Conservation (phyloP, 306 rosid genomes). For the Quercus alba region DNA sequence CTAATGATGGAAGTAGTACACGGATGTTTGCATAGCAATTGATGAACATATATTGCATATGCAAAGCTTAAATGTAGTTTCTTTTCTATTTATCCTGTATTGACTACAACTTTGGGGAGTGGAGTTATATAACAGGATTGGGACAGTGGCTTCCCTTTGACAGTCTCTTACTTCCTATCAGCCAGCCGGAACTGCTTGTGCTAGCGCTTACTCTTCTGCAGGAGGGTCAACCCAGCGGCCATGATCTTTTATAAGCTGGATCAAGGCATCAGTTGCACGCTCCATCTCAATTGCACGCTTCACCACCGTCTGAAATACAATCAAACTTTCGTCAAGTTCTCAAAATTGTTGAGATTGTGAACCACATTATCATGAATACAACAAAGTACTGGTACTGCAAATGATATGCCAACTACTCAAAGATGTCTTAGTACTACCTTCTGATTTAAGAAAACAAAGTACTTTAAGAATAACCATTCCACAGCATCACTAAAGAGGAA, state of each 20-base stretch:
- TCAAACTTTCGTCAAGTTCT: conserved; percentile 23
- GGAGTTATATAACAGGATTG: not conserved
- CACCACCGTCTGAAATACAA: conserved; percentile 69
- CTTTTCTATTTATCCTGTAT: not conserved
- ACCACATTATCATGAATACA: not conserved
- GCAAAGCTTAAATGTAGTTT: not conserved
- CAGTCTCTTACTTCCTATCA: conserved; percentile 3
- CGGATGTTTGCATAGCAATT: not conserved
- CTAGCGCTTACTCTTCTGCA: conserved; percentile 45
- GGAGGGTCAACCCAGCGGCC: conserved; percentile 98
- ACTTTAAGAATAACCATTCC: not conserved
- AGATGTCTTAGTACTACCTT: too few species aligned
- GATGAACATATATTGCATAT: not conserved
- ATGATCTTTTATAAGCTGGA: conserved; percentile 82
- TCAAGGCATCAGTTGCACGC: conserved; percentile 86
- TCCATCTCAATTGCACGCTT: conserved; percentile 95
- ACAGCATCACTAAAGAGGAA: not conserved
- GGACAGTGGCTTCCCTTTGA: not conserved
- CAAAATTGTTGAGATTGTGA: not conserved
- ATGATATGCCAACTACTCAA: too few species aligned
- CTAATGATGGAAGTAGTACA: conserved; percentile 4
- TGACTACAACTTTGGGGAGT: not conserved
- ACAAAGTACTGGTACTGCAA: not conserved
- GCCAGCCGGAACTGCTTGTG: not conserved
- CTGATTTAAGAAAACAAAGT: too few species aligned